Evolutionary conservation across 2,329 filamentous ascomycete species (phyloP).

Genomic region (Colletotrichum viniferum): DNA sequence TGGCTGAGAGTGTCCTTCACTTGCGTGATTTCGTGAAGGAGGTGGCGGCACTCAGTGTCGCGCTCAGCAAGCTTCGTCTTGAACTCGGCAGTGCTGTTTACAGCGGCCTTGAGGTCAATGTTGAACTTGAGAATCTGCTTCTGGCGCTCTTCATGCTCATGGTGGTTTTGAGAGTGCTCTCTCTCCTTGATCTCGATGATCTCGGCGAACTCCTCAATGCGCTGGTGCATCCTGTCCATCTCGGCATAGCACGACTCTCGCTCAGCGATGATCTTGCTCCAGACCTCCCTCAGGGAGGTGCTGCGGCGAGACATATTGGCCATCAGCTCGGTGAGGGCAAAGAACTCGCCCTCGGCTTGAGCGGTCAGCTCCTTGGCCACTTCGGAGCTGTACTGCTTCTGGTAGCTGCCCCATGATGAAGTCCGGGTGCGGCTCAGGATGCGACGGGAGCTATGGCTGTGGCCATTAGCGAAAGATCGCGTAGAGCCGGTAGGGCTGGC

Average conservation of each 20-base stretch:
- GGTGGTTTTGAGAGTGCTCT: conserved; percentile 2
- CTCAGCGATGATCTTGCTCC: conserved; percentile 14
- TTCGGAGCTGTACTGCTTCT: not conserved
- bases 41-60: conserved; percentile 1
- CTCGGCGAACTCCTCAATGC: conserved; percentile 4
- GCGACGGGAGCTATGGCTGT: not conserved
- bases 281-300: not conserved
- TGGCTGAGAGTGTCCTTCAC: not conserved
- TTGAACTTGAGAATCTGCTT: conserved; percentile 1
- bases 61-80: conserved; percentile 4
- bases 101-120: not conserved
- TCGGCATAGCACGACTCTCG: conserved; percentile 6
- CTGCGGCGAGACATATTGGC: conserved; percentile 10
- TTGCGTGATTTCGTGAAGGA: not conserved
- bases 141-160: conserved; percentile 8
- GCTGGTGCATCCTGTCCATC: conserved; percentile 10
- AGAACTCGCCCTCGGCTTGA: conserved; percentile 14
- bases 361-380: conserved; percentile 11
- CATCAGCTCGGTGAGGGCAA: conserved; percentile 11
- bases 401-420: not conserved
- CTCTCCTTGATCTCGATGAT: conserved; percentile 4
- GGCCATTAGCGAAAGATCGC: not conserved
- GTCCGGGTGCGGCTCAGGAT: not conserved
- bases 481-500: conserved; percentile 3
- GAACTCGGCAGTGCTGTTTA: not conserved